Conservation (phyloP, 2,329 filamentous ascomycete genomes). For the Emmonsia crescens region DNA sequence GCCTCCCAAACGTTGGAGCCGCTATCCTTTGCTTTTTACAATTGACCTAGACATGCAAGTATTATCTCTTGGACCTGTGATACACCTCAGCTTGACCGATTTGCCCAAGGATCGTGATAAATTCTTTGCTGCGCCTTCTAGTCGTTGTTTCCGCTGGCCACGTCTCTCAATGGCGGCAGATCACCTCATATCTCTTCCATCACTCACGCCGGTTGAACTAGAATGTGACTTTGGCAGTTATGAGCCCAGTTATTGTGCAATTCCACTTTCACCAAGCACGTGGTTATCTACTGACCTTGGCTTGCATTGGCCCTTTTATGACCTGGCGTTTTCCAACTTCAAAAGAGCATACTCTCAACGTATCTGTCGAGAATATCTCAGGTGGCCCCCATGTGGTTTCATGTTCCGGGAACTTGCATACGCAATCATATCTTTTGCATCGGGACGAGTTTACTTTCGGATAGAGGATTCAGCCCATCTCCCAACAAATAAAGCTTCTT, state of each 20-base stretch:
- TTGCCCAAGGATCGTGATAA: neutral
- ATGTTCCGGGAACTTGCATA: constrained; percentile 2
- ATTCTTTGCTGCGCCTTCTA: neutral
- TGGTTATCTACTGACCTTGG: neutral
- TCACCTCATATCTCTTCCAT: neutral
- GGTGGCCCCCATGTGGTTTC: neutral
- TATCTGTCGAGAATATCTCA: neutral
- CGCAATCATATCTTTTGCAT: constrained; percentile 1
- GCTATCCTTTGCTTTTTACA: neutral
- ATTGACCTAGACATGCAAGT: constrained; percentile 1
- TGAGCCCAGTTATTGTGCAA: neutral
- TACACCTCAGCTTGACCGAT: neutral
- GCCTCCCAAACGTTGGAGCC: neutral
- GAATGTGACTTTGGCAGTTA: neutral
- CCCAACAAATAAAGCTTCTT: neutral
- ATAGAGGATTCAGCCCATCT: neutral
- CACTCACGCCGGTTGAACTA: neutral
- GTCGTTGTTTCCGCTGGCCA: neutral
- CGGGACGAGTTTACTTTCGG: neutral
- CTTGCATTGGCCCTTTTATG: neutral
- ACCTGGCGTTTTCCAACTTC: constrained; percentile 2
- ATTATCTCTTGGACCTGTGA: neutral
- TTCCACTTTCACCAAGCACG: neutral
- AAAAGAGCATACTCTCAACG: neutral
- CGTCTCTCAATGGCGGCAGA: neutral